phyloP scores from a whole-genome alignment of 495 filamentous ascomycete species.

The Podospora pseudocomata region DNA sequence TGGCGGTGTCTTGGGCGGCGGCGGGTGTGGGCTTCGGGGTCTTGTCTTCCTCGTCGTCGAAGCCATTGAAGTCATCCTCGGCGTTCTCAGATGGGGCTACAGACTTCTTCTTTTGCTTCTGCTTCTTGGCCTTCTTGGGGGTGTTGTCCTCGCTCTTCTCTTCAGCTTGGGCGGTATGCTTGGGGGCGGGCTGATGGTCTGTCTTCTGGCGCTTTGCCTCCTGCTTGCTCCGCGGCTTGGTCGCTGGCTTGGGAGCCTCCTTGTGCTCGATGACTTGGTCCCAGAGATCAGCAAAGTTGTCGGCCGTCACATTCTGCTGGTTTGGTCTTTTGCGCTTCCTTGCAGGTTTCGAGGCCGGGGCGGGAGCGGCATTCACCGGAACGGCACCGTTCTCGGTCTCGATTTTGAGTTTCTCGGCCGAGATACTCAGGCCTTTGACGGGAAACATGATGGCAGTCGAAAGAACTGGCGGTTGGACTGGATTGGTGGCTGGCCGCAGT shows the following conservation, averaged over 20 bases:
- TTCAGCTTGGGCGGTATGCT: not conserved
- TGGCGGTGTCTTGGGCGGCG: not conserved
- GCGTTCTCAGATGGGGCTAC: not conserved
- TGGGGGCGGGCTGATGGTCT: not conserved
- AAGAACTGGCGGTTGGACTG: not conserved
- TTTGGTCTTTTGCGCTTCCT: constrained; percentile 61
- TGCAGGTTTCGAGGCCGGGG: constrained; percentile 29
- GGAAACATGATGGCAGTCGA: constrained; percentile 69
- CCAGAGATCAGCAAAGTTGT: constrained; percentile 73
- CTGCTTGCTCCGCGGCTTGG: constrained; percentile 30
- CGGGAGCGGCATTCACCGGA: constrained; percentile 23
- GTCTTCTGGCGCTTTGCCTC: constrained; percentile 6
- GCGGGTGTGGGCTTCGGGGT: constrained; percentile 7
- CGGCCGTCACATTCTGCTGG: constrained; percentile 55
- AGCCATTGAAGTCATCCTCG: constrained; percentile 1
- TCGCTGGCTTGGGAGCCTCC: constrained; percentile 19
- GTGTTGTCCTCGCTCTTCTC: constrained; percentile 19
- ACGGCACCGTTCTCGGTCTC: constrained; percentile 51
- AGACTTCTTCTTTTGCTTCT: constrained; percentile 28
- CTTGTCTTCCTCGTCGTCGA: constrained; percentile 8
- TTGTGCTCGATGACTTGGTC: constrained; percentile 74
- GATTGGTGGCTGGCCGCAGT: not conserved
- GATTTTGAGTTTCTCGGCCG: constrained; percentile 62
- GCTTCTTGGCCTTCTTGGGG: constrained; percentile 38
- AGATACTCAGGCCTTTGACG: constrained; percentile 84